These are phyloP conservation scores for Coix lacrymajobi DNA, from an alignment of 176 grass and related monocot species.

Conservation along the genomic window DNA sequence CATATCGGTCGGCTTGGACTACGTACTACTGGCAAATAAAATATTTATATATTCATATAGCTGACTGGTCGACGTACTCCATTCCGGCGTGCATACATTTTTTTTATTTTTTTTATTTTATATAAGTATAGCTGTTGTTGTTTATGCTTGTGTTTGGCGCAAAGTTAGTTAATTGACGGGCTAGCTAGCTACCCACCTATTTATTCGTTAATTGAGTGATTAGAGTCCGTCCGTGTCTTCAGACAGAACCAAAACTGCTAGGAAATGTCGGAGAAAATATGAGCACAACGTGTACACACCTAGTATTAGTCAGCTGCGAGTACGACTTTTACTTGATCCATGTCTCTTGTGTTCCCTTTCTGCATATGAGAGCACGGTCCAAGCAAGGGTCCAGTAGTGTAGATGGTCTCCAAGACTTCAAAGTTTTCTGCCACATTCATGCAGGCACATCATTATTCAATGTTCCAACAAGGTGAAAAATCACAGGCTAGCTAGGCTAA, in stretches of 20 bases:
- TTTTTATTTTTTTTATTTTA: too few species aligned
- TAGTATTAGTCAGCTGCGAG: slow-evolving; percentile 30
- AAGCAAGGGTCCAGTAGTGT: background rate
- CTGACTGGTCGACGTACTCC: background rate
- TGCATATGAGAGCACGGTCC: slow-evolving; percentile 16
- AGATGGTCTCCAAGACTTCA: slow-evolving; percentile 33
- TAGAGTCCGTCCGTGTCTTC: background rate
- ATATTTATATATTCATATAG: background rate
- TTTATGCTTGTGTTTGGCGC: background rate
- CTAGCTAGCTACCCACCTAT: background rate
- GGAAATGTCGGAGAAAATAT: slow-evolving; percentile 32
- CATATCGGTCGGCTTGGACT: background rate
- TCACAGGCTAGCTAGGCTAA: background rate
- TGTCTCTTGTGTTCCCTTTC: slow-evolving; percentile 12
- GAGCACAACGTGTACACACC: background rate
- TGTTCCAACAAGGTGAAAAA: slow-evolving; percentile 19
- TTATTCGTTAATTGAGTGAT: background rate
- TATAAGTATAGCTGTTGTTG: background rate
- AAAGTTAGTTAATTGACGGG: background rate
- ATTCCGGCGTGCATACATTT: background rate
- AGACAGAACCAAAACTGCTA: background rate
- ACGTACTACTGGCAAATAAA: background rate
- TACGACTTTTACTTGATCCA: slow-evolving; percentile 35
- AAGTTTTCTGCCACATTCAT: slow-evolving; percentile 12
- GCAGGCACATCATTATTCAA: slow-evolving; percentile 1